A percentile compares a stretch with the other conserved stretches of the same genome.
Evolutionary conservation across 2,329 filamentous ascomycete species (phyloP).

Genomic region (Orbilia ellipsospora): DNA sequence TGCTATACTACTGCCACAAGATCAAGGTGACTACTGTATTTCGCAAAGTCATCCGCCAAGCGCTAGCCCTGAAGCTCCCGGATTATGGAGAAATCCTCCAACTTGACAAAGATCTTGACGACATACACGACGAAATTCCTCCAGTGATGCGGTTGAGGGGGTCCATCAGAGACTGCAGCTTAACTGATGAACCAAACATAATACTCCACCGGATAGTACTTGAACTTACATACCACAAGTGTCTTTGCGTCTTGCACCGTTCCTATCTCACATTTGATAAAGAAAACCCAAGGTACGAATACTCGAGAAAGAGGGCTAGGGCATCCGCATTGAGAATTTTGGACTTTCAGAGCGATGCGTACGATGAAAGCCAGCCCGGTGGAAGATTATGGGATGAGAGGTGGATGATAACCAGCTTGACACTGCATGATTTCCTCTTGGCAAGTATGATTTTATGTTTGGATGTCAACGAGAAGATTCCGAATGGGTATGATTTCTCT

Average conservation of each 20-base stretch:
- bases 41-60: conserved; percentile 64
- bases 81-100: conserved; percentile 52
- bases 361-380: conserved; percentile 62
- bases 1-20: conserved; percentile 65
- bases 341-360: conserved; percentile 64
- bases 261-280: conserved; percentile 57
- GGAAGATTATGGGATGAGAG: conserved; percentile 44
- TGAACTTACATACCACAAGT: conserved; percentile 66
- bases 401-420: conserved; percentile 46
- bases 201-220: conserved; percentile 67
- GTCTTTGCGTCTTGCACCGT: conserved; percentile 59
- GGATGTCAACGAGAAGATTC: conserved; percentile 61
- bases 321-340: conserved; percentile 41
- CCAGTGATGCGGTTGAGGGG: conserved; percentile 62
- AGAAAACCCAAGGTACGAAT: conserved; percentile 38
- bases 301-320: conserved; percentile 27
- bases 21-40: conserved; percentile 64
- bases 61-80: conserved; percentile 62
- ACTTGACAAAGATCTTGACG: conserved; percentile 64
- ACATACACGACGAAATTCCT: conserved; percentile 63
- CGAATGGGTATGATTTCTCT: conserved; percentile 5
- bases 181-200: conserved; percentile 64
- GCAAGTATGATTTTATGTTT: conserved; percentile 52
- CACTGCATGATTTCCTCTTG: conserved; percentile 45
- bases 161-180: conserved; percentile 64